Evolutionary conservation across 192 early-diverging fungal genomes (phyloP), one percentile per base, ranked within the genome.

Genomic region (Podila clonocystis): DNA sequence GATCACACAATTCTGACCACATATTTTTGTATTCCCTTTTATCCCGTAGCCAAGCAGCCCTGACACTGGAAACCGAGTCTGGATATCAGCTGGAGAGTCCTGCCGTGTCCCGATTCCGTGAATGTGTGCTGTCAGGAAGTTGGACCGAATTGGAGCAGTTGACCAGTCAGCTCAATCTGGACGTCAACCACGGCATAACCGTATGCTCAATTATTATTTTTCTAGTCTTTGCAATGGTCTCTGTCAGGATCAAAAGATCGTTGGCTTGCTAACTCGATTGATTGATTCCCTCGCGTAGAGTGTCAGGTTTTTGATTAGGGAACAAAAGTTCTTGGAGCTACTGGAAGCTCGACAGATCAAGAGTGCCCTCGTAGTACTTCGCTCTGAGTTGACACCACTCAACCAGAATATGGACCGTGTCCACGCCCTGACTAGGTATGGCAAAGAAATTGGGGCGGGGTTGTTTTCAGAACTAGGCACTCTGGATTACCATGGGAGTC

Each of bases 321-420:
- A 93, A 58, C 98, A 99, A 87, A 95, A 96, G 76, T 99, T 91
- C 70, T 80, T 98, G 30, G 98, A 99, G 79, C 80, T 93, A 5
- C 71, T 99, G 38, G 95, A 97, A 83, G 70, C 74, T 7, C 76
- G 87, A 50, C 63, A 92, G 45, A 88, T 91, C 4, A 90, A 93
- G 68, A 84, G 87, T 59, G 98, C 97, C 5, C 73, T 97, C 55
- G 58, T 87, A 6, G 86, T 95, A 8, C 82, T 99, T 29, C 91
- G 95, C 50, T 90, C 89, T 61, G 96, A 98, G 77, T 82, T 98
- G 31, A 86, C 92, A 49, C 89, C 91, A 30, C 82, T 97, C 26
- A 87, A 87, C 26, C 84, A 87, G 26, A 91, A 96, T 69, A 86
- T 87, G 58, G 87, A 89, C 13, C 82, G 91, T 29, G 80, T 97